A percentile compares a stretch with the other conserved stretches of the same genome.
Evolutionary conservation across 805 yeast genomes (phyloP).

Genomic region (Jamesozyma lodderae): DNA sequence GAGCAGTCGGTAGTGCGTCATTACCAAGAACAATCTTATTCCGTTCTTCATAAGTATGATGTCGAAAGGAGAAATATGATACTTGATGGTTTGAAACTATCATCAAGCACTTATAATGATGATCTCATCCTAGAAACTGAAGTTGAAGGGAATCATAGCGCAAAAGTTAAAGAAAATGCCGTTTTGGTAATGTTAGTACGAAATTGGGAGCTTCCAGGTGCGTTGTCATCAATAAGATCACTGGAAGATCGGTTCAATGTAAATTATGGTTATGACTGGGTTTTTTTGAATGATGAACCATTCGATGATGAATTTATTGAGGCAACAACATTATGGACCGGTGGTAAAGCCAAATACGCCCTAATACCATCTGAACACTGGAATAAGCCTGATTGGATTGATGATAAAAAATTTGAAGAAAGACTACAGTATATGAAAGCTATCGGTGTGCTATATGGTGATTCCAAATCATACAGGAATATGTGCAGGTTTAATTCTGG

Average conservation of each 20-base stretch:
- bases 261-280: constrained; percentile 65
- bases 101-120: constrained; percentile 20
- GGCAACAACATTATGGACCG: constrained; percentile 50
- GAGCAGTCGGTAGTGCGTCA: too few species aligned
- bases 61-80: constrained; percentile 7
- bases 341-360: constrained; percentile 60
- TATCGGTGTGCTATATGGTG: constrained; percentile 53
- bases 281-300: constrained; percentile 66
- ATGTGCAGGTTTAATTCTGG: constrained; percentile 97
- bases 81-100: constrained; percentile 15
- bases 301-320: constrained; percentile 55
- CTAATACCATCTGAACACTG: constrained; percentile 61
- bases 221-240: constrained; percentile 65
- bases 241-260: constrained; percentile 67
- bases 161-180: constrained; percentile 44
- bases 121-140: background rate
- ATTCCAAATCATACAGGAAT: constrained; percentile 63
- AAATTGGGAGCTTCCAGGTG: constrained; percentile 69
- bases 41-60: constrained; percentile 13
- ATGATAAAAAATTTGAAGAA: constrained; percentile 44
- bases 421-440: constrained; percentile 37
- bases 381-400: constrained; percentile 67
- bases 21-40: too few species aligned
- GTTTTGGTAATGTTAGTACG: constrained; percentile 81
- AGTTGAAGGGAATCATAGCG: background rate